These are phyloP conservation scores for Cucurbita pepo DNA, from an alignment of 306 rosid genomes.

Conservation along the genomic window DNA sequence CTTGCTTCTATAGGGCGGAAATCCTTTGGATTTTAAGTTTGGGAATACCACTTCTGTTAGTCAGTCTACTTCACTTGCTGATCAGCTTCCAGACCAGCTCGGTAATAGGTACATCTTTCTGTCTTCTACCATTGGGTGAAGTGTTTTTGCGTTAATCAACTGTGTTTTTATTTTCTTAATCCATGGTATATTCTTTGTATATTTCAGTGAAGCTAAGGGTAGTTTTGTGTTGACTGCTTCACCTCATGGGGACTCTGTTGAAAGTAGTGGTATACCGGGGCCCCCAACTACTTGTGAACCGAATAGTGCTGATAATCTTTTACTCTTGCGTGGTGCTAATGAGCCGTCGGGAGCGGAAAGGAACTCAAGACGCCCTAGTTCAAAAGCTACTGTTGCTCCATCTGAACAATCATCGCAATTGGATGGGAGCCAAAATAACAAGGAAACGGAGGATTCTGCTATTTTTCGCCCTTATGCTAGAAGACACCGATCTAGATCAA, in stretches of 20 bases:
- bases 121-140: constrained; percentile 5
- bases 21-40: constrained; percentile 83
- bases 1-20: constrained; percentile 69
- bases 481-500: constrained; percentile 79
- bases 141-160: constrained; percentile 1
- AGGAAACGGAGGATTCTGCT: constrained; percentile 89
- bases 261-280: constrained; percentile 90
- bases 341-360: constrained; percentile 54
- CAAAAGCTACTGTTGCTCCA: constrained; percentile 44
- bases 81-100: constrained; percentile 83
- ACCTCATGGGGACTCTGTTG: constrained; percentile 96
- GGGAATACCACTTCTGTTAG: constrained; percentile 83
- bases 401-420: constrained; percentile 83
- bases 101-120: constrained; percentile 56
- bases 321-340: constrained; percentile 65
- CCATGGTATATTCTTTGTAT: constrained; percentile 7
- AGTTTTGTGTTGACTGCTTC: constrained; percentile 96
- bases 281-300: constrained; percentile 69
- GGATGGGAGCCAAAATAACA: constrained; percentile 67
- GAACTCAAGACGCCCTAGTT: constrained; percentile 40
- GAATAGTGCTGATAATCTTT: constrained; percentile 88
- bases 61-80: constrained; percentile 89
- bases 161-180: not conserved
- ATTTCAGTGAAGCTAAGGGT: constrained; percentile 86
- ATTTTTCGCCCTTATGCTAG: constrained; percentile 92